Evolutionary conservation across 2,329 filamentous ascomycete species (phyloP), one percentile per base, ranked within the genome.

Genomic region (Uncinocarpus reesii): DNA sequence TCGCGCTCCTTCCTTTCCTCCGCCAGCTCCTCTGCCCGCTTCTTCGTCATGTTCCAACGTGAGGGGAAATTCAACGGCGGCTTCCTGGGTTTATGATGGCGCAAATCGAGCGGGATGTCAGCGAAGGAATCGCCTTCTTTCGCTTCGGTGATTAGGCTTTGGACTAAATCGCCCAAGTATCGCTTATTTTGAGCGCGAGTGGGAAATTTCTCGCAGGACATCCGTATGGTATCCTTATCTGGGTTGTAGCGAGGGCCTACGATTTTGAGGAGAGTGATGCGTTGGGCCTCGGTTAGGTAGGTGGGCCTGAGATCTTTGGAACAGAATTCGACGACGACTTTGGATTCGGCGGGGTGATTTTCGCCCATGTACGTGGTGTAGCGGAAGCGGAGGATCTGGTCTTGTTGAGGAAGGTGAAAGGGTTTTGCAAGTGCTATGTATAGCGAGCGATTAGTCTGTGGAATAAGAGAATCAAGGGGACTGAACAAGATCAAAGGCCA

Each of bases 351-450:
- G 0, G 92, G 90, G 69, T 98, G 93, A 48, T 78, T 73, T 69
- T 96, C 92, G 59, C 90, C 90, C 77, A 98, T 83, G 70, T 96
- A 96, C 31, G 84, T 89, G 13, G 92, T 98, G 73, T 95, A 95
- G 60, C 92, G 83, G 80, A 95, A 98, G 59, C 90, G 84, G 50
- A 98, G 79, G 38, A 87, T 80, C 58, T 85, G 75, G 38, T 61
- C 63, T 53, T 79, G 67, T 24, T 74, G 65, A 11, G 77, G 75
- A 1, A 90, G 87, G 2, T 81, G 78, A 65, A 95, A 96, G 15
- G 86, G 83, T 67, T 86, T 86, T 48, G 86, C 83, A 53, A 92
- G 77, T 63, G 90, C 86, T 95, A 61, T 42, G 47, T 43, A 32
- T 7, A n/a, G 21, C 26, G 11, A 20, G 21, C 3, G 4, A 34